Evolutionary conservation across 1,284 basidiomycete genomes (phyloP), one percentile per base, ranked within the genome.

Genomic region (Trichosporon sp.): DNA sequence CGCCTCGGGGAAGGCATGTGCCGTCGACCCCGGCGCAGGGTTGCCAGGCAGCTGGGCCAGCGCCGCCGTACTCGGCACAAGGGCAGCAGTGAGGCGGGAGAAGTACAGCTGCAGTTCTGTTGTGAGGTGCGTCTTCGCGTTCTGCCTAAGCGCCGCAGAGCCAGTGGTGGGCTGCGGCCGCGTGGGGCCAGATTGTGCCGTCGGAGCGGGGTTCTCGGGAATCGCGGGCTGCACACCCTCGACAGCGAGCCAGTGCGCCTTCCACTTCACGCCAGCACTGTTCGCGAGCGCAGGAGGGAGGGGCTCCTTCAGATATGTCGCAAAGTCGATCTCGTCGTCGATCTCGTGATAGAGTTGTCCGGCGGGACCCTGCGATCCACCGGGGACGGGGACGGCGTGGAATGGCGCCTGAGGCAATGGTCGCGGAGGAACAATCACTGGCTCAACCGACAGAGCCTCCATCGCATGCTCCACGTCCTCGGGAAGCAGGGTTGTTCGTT

Each of bases 241-340:
- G 31, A 99, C 94, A 0, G 96, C 96, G 26, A 99, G 88, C 97
- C 96, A 99, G 81, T 99, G 96, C 3, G 95, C 94, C 31, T 81
- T 83, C 84, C 84, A 85, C 68, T 81, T 79, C 31, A 85, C 83
- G 7, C 81, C 81, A 0, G 80, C 80, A 8, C 78, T 78, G 71
- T 78, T 79, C 12, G 77, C 77, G 19, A 81, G 70, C 21, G 78
- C 80, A 0, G 80, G 72, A 0, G 81, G 82, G 11, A 80, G 73
- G 7, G 79, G 78, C 67, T 81, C 75, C 68, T 91, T 89, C 38
- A 96, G 85, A 7, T 94, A 90, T 66, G 90, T 91, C 79, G 96
- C 93, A 79, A 99, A 95, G 84, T 99, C 96, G 71, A 99, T 92
- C 84, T 99, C 96, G 77, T 98, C 94, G 79, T 99, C 96, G 75